Evolutionary conservation across 352 stramenopile species (phyloP).

Genomic region (Phytophthora melonis): DNA sequence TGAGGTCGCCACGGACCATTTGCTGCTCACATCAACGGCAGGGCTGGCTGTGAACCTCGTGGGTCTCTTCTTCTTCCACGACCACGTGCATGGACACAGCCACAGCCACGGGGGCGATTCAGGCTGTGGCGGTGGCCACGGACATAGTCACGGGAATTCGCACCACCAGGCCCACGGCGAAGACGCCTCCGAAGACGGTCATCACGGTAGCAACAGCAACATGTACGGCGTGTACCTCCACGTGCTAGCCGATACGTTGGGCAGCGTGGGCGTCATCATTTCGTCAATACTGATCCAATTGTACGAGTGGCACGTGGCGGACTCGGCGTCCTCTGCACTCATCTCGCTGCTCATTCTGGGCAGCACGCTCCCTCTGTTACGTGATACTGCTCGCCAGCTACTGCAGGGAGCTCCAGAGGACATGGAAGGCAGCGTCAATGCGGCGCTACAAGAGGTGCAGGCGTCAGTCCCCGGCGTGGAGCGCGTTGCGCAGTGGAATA

Average conservation of each 20-base stretch:
- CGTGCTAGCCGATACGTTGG: constrained; percentile 89
- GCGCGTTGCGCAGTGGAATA: constrained; percentile 70
- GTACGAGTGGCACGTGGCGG: constrained; percentile 85
- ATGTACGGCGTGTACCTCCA: constrained; percentile 94
- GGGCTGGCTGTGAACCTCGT: constrained; percentile 90
- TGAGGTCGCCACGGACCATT: constrained; percentile 83
- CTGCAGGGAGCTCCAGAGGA: constrained; percentile 76
- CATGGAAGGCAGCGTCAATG: constrained; percentile 52
- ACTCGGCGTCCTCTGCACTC: constrained; percentile 84
- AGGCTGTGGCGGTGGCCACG: constrained; percentile 50
- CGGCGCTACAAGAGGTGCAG: constrained; percentile 61
- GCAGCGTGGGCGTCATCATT: constrained; percentile 90
- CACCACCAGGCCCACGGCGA: constrained; percentile 65
- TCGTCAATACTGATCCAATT: constrained; percentile 88
- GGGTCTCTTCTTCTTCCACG: constrained; percentile 92
- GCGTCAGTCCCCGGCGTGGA: constrained; percentile 52
- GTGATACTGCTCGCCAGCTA: constrained; percentile 76
- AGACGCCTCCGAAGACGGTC: constrained; percentile 38
- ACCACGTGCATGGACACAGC: constrained; percentile 83
- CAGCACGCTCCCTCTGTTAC: constrained; percentile 82
- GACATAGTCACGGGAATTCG: constrained; percentile 67
- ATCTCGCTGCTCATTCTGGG: constrained; percentile 88
- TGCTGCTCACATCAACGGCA: constrained; percentile 86
- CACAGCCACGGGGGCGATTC: constrained; percentile 58
- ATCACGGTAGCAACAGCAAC: constrained; percentile 77